Base-by-base conservation (phyloP, 108 stramenopile species). In the Thalassiosira profunda region DNA sequence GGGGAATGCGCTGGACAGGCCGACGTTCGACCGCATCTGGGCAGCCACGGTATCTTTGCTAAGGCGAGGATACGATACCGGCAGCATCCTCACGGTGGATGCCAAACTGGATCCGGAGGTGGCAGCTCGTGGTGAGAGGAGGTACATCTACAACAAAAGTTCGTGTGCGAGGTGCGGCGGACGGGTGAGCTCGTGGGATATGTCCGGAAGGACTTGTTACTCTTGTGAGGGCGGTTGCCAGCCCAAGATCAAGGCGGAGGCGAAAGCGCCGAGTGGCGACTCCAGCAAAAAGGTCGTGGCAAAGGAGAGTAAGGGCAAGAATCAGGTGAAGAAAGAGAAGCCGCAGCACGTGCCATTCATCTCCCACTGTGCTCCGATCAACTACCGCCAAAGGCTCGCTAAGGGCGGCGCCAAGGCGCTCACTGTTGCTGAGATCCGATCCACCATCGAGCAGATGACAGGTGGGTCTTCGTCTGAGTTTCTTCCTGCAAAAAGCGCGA, bases 61-160 rank as follows among this genome's bases (percentile, higher is more conserved):
- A 6, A 52, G 77, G 53, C 70, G 86, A 31, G 89, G 86, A 0
- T 90, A 74, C 54, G 69, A 76, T 26, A 75, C 82, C 5, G 89
- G 89, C 5, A 72, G 72, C 41, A 90, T 90, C 34, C 61, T 90
- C 11, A 90, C 89, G 3, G 89, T 90, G 4, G 89, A 90, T 40
- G 69, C 74, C 23, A 41, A 52, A 11, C 11, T 52, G 2, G 57
- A 67, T 51, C 72, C 55, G 20, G 77, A 76, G 15, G 77, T 75
- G 5, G 51, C 45, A 2, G 60, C 65, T 1, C 42, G 69, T 14
- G 84, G 84, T 20, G 72, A 80, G 29, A 65, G 89, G 21, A 57
- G 89, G 15, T 90, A 87, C 69, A 84, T 90, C 34, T 90, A 90
- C 80, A 90, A 90, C 42, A 69, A 70, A 24, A 47, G 76, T 9